Percentiles rank a stretch among this genome's conserved stretches.
Conservation (phyloP, 2,329 filamentous ascomycete species). For the Alternaria triticina region DNA sequence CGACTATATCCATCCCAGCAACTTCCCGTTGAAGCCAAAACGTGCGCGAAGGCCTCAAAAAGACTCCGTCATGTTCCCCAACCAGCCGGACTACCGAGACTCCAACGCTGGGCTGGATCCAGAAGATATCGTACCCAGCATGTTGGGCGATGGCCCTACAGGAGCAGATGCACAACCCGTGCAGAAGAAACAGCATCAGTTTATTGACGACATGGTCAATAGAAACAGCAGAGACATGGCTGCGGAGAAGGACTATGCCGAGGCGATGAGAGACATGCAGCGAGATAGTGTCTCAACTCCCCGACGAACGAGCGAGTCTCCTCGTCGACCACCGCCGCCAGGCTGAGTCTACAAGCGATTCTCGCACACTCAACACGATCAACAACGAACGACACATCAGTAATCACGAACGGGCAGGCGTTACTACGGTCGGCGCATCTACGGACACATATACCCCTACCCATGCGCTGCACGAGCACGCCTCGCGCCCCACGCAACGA, state of each 20-base stretch:
- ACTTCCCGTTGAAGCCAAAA: slow-evolving; percentile 35
- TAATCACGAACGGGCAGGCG: not conserved
- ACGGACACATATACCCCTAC: not conserved
- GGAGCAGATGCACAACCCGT: slow-evolving; percentile 18
- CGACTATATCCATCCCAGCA: slow-evolving; percentile 37
- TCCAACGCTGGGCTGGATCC: slow-evolving; percentile 26
- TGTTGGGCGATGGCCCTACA: slow-evolving; percentile 26
- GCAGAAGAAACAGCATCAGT: slow-evolving; percentile 27
- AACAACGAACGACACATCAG: not conserved
- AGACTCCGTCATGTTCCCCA: slow-evolving; percentile 33
- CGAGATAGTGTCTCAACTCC: slow-evolving; percentile 17
- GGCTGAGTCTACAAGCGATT: not conserved
- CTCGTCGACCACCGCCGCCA: not conserved
- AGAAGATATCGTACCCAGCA: slow-evolving; percentile 41
- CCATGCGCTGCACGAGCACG: not conserved
- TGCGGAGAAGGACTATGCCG: slow-evolving; percentile 37
- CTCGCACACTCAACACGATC: not conserved
- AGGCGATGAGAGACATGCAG: slow-evolving; percentile 37
- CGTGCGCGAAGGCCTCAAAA: slow-evolving; percentile 29
- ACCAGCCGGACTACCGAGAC: slow-evolving; percentile 16
- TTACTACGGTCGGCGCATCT: not conserved
- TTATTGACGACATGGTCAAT: slow-evolving; percentile 23
- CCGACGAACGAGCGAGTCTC: slow-evolving; percentile 3
- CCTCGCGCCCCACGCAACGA: not conserved
- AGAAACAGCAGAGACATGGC: slow-evolving; percentile 24